Base-by-base conservation (phyloP, 1,284 basidiomycete genomes). In the Irpex lacteus region DNA sequence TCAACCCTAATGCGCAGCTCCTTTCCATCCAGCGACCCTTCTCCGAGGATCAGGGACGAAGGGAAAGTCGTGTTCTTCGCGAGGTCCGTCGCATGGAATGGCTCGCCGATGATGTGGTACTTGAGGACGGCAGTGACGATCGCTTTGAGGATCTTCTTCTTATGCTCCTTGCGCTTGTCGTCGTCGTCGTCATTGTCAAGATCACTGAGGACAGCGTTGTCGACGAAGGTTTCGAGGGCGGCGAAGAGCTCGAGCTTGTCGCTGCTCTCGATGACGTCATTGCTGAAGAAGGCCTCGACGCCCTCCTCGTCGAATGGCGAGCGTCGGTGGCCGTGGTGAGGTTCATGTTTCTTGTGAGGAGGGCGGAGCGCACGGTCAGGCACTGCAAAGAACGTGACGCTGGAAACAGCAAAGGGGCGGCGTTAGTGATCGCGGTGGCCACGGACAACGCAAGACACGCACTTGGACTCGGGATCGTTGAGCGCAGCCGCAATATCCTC, bases 51-150 rank as follows among this genome's bases (percentile, higher is more conserved):
- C 55, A 92, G 78, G 52, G 80, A 78, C 2, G 89, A 89, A 4
- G 84, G 79, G 61, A 84, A 81, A 0, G 89, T 90, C 9, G 81
- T 81, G 75, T 91, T 90, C 68, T 80, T 77, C 4, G 80, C 80
- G 18, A 91, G 79, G 18, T 80, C 74, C 36, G 68, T 67, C 0
- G 75, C 72, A 54, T 77, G 74, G 59, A 82, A 75, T 4, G 76
- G 75, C 36, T 78, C 73, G 11, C 85, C 82, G 11, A 92, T 76
- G 58, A 85, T 82, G 71, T 92, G 88, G 74, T 92, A 92, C 40
- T 81, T 78, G 5, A 90, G 74, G 15, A 89, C 79, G 52, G 83
- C 82, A 44, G 80, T 81, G 55, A 89, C 74, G 65, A 91, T 81
- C 66, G 80, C 78, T 68, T 83, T 82, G 63, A 88, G 70, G 34